Percentiles rank a stretch among this genome's conserved stretches.
phyloP scores from a whole-genome alignment of 2,329 filamentous ascomycete species.

The Colletotrichum horii region DNA sequence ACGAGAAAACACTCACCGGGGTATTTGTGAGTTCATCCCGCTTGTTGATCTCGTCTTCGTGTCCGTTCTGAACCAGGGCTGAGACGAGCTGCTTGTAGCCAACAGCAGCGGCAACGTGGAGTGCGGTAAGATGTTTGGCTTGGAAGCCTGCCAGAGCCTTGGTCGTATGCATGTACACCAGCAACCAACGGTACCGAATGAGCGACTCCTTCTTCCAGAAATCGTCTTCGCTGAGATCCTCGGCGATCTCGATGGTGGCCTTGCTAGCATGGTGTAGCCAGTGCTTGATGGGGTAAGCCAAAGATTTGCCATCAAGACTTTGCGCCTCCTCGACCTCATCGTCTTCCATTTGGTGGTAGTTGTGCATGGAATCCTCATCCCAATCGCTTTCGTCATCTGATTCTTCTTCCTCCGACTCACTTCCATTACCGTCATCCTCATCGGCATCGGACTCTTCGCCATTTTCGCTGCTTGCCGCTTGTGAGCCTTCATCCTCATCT shows the following conservation, averaged over 20 bases:
- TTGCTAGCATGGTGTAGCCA: slow-evolving; percentile 47
- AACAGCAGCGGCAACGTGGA: slow-evolving; percentile 42
- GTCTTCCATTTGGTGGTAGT: slow-evolving; percentile 24
- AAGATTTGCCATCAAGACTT: slow-evolving; percentile 27
- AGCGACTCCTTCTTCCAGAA: slow-evolving; percentile 43
- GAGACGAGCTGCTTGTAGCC: slow-evolving; percentile 43
- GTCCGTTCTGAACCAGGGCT: slow-evolving; percentile 40
- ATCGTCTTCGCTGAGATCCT: slow-evolving; percentile 41
- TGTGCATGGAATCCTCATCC: slow-evolving; percentile 16
- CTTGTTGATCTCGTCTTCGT: slow-evolving; percentile 36
- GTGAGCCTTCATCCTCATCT: neutral
- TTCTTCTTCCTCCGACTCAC: slow-evolving; percentile 14
- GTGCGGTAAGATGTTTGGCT: slow-evolving; percentile 33
- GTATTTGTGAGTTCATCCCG: slow-evolving; percentile 35
- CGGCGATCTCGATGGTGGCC: slow-evolving; percentile 45
- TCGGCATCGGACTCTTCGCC: neutral
- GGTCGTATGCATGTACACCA: slow-evolving; percentile 36
- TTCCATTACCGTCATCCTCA: neutral
- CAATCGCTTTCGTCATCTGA: slow-evolving; percentile 1
- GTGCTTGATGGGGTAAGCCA: slow-evolving; percentile 43
- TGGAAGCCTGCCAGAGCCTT: slow-evolving; percentile 33
- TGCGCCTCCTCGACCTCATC: slow-evolving; percentile 32
- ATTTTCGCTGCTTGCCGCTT: neutral
- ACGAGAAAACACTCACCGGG: slow-evolving; percentile 32
- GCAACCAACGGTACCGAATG: slow-evolving; percentile 42